These are phyloP conservation scores for Dactylorhiza incarnata DNA, from an alignment of 106 monocot genomes.

Conservation along the genomic window DNA sequence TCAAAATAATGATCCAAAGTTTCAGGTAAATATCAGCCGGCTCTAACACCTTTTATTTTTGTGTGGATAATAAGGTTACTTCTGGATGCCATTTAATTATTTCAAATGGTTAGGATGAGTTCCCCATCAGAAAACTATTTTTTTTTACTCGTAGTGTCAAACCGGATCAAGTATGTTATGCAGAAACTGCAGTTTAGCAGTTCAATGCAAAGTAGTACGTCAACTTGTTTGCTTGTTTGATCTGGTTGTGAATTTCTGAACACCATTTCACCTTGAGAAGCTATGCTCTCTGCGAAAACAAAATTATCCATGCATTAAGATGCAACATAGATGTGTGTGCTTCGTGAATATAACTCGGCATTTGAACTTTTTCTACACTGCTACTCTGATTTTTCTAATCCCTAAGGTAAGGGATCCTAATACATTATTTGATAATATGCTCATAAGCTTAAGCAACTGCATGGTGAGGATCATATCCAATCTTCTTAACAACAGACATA, in stretches of 20 bases:
- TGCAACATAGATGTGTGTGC: not conserved
- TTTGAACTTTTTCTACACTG: too few relatives aligned
- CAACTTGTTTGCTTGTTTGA: not conserved
- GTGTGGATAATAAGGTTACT: not conserved
- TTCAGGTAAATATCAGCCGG: conserved; percentile 52
- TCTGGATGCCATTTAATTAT: not conserved
- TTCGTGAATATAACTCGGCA: not conserved
- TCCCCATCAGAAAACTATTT: not conserved
- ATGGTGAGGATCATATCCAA: too few relatives aligned
- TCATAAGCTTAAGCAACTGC: too few relatives aligned
- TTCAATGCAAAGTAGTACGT: not conserved
- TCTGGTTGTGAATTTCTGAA: not conserved
- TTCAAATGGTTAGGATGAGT: not conserved
- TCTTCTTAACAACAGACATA: too few relatives aligned
- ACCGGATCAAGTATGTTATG: not conserved
- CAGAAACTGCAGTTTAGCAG: not conserved
- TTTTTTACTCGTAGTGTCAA: not conserved
- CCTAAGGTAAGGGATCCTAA: too few relatives aligned
- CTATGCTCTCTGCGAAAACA: not conserved
- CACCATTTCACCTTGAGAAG: not conserved
- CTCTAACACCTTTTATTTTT: conserved; percentile 1
- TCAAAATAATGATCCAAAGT: conserved; percentile 86
- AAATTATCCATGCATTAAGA: not conserved
- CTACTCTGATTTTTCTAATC: too few relatives aligned
- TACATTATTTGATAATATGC: too few relatives aligned